Conservation (phyloP, 2,329 filamentous ascomycete species). For the Talaromyces rugulosus region DNA sequence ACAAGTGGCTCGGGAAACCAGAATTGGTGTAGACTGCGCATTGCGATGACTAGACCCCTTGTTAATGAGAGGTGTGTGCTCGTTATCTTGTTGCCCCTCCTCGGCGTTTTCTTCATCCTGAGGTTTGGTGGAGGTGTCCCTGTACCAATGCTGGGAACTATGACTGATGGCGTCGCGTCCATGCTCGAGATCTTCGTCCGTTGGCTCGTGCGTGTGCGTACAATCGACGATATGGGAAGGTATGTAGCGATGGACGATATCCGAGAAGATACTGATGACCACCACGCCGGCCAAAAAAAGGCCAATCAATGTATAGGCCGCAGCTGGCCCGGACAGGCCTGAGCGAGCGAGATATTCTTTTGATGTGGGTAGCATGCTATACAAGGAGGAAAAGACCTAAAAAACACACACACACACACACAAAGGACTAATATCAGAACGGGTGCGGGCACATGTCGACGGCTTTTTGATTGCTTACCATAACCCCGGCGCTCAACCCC, state of each 20-base stretch:
- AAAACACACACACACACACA: not conserved
- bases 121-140: constrained; percentile 2
- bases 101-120: constrained; percentile 13
- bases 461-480: constrained; percentile 56
- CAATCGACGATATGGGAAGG: constrained; percentile 49
- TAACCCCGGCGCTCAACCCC: constrained; percentile 91
- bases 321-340: constrained; percentile 61
- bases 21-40: constrained; percentile 12
- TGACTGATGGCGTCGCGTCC: constrained; percentile 20
- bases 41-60: constrained; percentile 20
- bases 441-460: not conserved
- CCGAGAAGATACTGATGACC: constrained; percentile 43
- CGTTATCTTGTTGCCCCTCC: constrained; percentile 16
- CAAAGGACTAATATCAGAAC: not conserved
- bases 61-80: constrained; percentile 28
- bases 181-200: constrained; percentile 31
- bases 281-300: constrained; percentile 47
- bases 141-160: constrained; percentile 20
- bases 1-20: constrained; percentile 10
- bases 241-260: constrained; percentile 43
- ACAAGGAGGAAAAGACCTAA: constrained; percentile 85
- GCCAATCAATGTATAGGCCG: constrained; percentile 49
- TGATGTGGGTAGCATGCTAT: constrained; percentile 87
- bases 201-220: constrained; percentile 41
- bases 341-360: constrained; percentile 70